A percentile compares a stretch with the other conserved stretches of the same genome.
Conservation (phyloP, 768 basidiomycete genomes). For the Hortiboletus flavorubellus region DNA sequence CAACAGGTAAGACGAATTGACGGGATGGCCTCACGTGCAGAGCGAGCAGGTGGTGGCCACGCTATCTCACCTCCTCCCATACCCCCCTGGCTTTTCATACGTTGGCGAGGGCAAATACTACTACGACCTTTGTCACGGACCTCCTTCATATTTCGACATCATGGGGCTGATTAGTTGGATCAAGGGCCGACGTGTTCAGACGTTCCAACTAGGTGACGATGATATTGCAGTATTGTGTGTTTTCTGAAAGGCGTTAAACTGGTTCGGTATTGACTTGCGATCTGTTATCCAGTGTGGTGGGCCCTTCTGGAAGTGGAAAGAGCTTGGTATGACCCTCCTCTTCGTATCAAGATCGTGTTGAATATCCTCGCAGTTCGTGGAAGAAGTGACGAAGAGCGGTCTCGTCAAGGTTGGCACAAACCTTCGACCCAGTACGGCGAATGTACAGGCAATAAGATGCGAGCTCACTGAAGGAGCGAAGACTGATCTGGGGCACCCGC, state of each 20-base stretch:
- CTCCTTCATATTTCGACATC: background rate
- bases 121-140: background rate
- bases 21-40: background rate
- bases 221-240: constrained; percentile 23
- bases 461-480: background rate
- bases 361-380: constrained; percentile 7
- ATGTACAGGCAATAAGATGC: constrained; percentile 14
- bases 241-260: background rate
- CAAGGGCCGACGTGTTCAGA: background rate
- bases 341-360: background rate
- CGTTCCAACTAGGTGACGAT: background rate
- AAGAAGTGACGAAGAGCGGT: background rate
- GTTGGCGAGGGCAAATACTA: too few relatives aligned
- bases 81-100: too few relatives aligned
- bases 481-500: background rate
- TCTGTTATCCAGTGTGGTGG: constrained; percentile 9
- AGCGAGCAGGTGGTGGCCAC: background rate
- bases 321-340: constrained; percentile 9
- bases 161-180: background rate
- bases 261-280: background rate
- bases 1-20: background rate
- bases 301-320: constrained; percentile 21
- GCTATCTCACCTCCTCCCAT: background rate
- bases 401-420: background rate
- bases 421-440: background rate